These are phyloP conservation scores for Neopestalotiopsis sp. DNA, from an alignment of 2,329 filamentous ascomycete species.

Conservation along the genomic window DNA sequence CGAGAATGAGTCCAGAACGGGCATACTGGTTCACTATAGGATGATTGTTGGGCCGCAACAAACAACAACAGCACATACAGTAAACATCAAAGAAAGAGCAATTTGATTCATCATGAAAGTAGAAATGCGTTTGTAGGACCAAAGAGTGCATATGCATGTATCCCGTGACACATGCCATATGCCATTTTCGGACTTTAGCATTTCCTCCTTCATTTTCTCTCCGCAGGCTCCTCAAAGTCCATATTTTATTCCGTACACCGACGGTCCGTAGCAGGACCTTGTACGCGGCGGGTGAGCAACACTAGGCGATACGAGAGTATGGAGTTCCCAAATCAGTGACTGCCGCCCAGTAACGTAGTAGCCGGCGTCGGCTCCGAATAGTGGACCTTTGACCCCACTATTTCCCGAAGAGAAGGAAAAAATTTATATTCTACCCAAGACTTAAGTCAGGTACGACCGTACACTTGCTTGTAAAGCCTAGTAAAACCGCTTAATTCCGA, in stretches of 20 bases:
- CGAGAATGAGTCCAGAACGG: background rate
- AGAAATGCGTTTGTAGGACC: background rate
- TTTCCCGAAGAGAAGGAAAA: background rate
- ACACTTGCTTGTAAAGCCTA: background rate
- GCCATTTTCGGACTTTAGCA: background rate
- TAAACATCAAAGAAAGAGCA: too few species aligned
- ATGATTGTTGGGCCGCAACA: too few species aligned
- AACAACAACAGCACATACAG: too few species aligned
- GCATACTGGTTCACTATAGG: too few species aligned
- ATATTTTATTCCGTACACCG: background rate
- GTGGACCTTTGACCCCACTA: background rate
- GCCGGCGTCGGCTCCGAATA: constrained; percentile 5
- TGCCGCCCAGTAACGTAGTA: background rate
- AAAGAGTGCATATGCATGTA: background rate
- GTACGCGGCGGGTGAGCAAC: background rate
- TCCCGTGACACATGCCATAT: background rate
- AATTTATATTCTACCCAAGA: background rate
- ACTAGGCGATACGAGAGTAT: background rate
- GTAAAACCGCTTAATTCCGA: constrained; percentile 16
- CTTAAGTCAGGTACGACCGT: background rate
- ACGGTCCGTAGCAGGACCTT: background rate
- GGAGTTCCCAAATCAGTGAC: background rate
- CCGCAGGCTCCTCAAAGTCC: background rate
- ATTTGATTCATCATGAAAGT: too few species aligned
- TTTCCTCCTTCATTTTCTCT: background rate